Conservation (phyloP, 495 filamentous ascomycete genomes). For the Trichodelitschia bisporula region DNA sequence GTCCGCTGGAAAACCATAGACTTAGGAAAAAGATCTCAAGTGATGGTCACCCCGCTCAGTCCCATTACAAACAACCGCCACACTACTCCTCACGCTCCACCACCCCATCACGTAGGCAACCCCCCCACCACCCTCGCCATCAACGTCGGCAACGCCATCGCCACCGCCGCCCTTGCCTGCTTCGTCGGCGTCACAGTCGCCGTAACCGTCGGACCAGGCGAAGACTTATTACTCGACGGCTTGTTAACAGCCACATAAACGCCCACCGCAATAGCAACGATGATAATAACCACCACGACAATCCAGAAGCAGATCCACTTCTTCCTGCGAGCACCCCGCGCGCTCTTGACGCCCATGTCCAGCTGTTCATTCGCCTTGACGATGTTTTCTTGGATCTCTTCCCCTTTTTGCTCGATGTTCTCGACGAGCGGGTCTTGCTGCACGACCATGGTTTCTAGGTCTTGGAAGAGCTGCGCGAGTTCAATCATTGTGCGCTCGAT, state of each 20-base stretch:
- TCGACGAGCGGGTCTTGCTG: constrained; percentile 57
- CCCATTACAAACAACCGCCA: too few species aligned
- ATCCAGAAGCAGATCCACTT: constrained; percentile 95
- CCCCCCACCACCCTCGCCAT: too few species aligned
- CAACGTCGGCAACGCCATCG: too few species aligned
- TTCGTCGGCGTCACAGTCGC: too few species aligned
- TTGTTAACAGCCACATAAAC: constrained; percentile 24
- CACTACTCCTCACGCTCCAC: too few species aligned
- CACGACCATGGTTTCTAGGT: constrained; percentile 58
- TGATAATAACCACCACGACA: constrained; percentile 17
- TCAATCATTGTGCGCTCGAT: constrained; percentile 77
- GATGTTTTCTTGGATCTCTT: constrained; percentile 55
- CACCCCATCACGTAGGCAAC: too few species aligned
- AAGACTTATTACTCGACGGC: too few species aligned
- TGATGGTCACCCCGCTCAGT: too few species aligned
- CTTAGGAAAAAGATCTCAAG: too few species aligned
- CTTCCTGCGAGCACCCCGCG: constrained; percentile 63
- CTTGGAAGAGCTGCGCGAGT: constrained; percentile 57
- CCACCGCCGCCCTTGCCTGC: too few species aligned
- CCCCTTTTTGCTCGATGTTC: constrained; percentile 59
- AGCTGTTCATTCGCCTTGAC: constrained; percentile 62
- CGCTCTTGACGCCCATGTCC: constrained; percentile 48
- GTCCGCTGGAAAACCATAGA: too few species aligned
- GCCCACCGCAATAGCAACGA: constrained; percentile 25
- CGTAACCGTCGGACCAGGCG: too few species aligned